Conservation (phyloP, 345 rosid species). For the Populus simonii region DNA sequence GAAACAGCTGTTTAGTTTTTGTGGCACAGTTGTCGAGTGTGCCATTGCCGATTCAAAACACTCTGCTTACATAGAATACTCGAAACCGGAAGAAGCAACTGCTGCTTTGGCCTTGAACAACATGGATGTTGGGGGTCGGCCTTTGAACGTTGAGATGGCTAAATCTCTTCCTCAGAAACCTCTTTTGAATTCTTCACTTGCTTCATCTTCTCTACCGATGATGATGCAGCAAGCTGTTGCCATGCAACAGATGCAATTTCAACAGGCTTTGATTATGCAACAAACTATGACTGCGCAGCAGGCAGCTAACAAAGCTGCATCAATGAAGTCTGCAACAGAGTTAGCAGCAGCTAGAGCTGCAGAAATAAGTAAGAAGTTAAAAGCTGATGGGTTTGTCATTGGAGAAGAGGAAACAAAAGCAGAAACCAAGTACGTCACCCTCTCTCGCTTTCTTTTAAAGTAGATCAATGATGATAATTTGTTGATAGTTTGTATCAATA, state of each 20-base stretch:
- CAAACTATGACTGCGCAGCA: slow-evolving; percentile 94
- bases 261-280: slow-evolving; percentile 95
- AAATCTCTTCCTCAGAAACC: slow-evolving; percentile 85
- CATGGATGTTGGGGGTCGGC: slow-evolving; percentile 92
- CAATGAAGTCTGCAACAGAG: slow-evolving; percentile 98
- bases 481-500: neutral
- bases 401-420: slow-evolving; percentile 57
- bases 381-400: slow-evolving; percentile 66
- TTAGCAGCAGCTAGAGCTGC: slow-evolving; percentile 97
- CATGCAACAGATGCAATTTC: slow-evolving; percentile 98
- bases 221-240: slow-evolving; percentile 99
- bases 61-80: slow-evolving; percentile 83
- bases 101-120: slow-evolving; percentile 88
- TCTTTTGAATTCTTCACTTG: slow-evolving; percentile 39
- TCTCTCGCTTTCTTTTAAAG: neutral
- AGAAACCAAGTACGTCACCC: slow-evolving; percentile 55
- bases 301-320: slow-evolving; percentile 92
- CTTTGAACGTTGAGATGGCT: slow-evolving; percentile 94
- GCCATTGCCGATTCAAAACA: slow-evolving; percentile 82
- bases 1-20: slow-evolving; percentile 85
- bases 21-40: slow-evolving; percentile 85
- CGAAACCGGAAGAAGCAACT: slow-evolving; percentile 84
- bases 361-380: slow-evolving; percentile 85
- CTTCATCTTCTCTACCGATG: slow-evolving; percentile 83
- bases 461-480: neutral